These are phyloP conservation scores for Phytophthora vignae DNA, from an alignment of 352 stramenopile genomes.

Conservation along the genomic window DNA sequence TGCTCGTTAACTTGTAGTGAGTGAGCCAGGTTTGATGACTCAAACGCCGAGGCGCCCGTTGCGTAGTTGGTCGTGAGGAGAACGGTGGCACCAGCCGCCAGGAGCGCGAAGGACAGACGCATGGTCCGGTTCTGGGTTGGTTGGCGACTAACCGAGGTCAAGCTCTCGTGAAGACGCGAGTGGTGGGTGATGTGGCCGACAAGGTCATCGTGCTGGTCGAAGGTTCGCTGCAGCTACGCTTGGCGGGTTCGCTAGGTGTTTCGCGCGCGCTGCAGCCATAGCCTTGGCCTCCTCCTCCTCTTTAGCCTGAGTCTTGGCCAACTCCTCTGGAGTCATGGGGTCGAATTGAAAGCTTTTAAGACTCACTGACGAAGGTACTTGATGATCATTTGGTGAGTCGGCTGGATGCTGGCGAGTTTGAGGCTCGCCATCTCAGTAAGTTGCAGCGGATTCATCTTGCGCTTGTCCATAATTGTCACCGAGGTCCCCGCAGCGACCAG, in stretches of 20 bases:
- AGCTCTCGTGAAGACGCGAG: background rate
- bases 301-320: slow-evolving; percentile 67
- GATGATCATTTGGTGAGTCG: slow-evolving; percentile 88
- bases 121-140: too few relatives aligned
- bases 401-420: slow-evolving; percentile 76
- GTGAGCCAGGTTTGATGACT: too few relatives aligned
- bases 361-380: slow-evolving; percentile 86
- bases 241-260: too few relatives aligned
- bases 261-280: too few relatives aligned
- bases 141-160: background rate
- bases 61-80: too few relatives aligned
- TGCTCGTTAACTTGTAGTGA: too few relatives aligned
- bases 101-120: too few relatives aligned
- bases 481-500: slow-evolving; percentile 65
- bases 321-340: slow-evolving; percentile 37
- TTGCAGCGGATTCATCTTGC: slow-evolving; percentile 77
- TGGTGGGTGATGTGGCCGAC: background rate
- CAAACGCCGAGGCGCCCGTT: too few relatives aligned
- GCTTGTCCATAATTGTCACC: slow-evolving; percentile 55
- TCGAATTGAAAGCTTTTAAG: too few relatives aligned
- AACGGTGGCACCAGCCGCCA: too few relatives aligned
- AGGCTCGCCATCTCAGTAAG: slow-evolving; percentile 80
- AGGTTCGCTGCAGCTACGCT: background rate
- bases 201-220: slow-evolving; percentile 1
- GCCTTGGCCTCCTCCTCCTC: slow-evolving; percentile 56